Conservation (phyloP, 257 asterid species). For the Forsythia suspensa region DNA sequence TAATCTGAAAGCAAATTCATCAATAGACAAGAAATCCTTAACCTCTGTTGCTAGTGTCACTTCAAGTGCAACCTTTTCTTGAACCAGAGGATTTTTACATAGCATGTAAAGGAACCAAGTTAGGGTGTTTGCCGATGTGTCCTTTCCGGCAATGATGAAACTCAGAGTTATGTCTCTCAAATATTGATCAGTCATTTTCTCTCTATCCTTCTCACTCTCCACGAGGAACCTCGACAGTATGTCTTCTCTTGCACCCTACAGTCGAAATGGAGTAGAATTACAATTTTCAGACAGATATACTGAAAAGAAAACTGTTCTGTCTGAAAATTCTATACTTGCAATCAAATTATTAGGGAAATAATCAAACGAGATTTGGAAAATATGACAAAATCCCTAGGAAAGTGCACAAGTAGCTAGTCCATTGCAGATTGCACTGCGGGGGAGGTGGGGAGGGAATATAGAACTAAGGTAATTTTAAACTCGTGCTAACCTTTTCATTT, state of each 20-base stretch:
- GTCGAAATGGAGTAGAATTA: not conserved
- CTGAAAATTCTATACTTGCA: not conserved
- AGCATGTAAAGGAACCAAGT: slow-evolving; percentile 75
- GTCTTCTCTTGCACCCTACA: slow-evolving; percentile 54
- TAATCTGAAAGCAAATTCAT: slow-evolving; percentile 40
- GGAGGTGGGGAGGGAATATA: not conserved
- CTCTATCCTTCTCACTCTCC: slow-evolving; percentile 38
- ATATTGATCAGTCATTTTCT: slow-evolving; percentile 44
- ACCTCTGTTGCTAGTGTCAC: slow-evolving; percentile 38
- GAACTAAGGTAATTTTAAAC: slow-evolving; percentile 16
- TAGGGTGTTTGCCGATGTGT: slow-evolving; percentile 65
- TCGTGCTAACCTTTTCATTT: slow-evolving; percentile 21
- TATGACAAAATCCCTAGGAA: not conserved
- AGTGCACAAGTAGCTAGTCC: too few relatives aligned
- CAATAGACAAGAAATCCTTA: slow-evolving; percentile 23
- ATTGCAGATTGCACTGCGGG: too few relatives aligned
- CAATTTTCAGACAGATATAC: too few relatives aligned
- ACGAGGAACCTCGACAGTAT: slow-evolving; percentile 56
- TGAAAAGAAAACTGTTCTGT: too few relatives aligned
- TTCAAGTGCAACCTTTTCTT: slow-evolving; percentile 46
- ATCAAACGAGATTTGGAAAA: not conserved
- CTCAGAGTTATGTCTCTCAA: slow-evolving; percentile 66
- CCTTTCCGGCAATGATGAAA: slow-evolving; percentile 78
- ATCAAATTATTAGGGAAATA: not conserved
- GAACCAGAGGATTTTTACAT: slow-evolving; percentile 61